Conservation (phyloP, 2,329 filamentous ascomycete genomes). For the Geosmithia flava region DNA sequence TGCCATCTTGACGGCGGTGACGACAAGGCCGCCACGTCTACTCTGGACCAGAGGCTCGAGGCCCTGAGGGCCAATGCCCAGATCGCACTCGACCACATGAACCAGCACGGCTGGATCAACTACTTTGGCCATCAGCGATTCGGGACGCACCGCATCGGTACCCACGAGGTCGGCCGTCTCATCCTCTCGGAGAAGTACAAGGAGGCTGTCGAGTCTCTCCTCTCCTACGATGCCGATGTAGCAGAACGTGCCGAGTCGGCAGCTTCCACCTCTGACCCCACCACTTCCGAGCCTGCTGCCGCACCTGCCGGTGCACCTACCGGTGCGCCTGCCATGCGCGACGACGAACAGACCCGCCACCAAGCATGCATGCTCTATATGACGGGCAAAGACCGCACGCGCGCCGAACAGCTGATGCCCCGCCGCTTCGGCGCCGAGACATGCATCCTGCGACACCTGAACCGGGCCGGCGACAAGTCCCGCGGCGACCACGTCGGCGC, state of each 20-base stretch:
- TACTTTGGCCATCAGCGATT: constrained; percentile 98
- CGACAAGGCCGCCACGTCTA: not conserved
- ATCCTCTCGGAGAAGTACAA: constrained; percentile 75
- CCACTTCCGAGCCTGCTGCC: constrained; percentile 9
- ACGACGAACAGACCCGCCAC: constrained; percentile 70
- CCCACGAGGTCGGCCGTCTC: constrained; percentile 71
- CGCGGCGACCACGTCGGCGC: constrained; percentile 69
- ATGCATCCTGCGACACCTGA: constrained; percentile 67
- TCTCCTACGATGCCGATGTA: constrained; percentile 57
- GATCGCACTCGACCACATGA: constrained; percentile 53
- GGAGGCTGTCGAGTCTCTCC: constrained; percentile 64
- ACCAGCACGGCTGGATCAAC: constrained; percentile 77
- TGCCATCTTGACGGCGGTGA: constrained; percentile 45
- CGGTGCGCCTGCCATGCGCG: too few species aligned
- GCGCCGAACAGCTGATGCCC: constrained; percentile 59
- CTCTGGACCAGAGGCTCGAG: constrained; percentile 14
- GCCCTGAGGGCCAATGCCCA: constrained; percentile 28
- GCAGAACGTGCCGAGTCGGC: constrained; percentile 29
- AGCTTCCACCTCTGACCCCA: too few species aligned
- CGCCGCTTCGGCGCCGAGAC: constrained; percentile 71
- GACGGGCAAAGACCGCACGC: constrained; percentile 41
- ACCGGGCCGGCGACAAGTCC: constrained; percentile 28
- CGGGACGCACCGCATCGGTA: constrained; percentile 76
- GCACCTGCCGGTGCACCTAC: constrained; percentile 44
- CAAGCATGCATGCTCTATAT: constrained; percentile 66